Percentiles rank a stretch among this genome's conserved stretches.
Conservation (phyloP, 2,329 filamentous ascomycete genomes). For the Xylariales sp. region DNA sequence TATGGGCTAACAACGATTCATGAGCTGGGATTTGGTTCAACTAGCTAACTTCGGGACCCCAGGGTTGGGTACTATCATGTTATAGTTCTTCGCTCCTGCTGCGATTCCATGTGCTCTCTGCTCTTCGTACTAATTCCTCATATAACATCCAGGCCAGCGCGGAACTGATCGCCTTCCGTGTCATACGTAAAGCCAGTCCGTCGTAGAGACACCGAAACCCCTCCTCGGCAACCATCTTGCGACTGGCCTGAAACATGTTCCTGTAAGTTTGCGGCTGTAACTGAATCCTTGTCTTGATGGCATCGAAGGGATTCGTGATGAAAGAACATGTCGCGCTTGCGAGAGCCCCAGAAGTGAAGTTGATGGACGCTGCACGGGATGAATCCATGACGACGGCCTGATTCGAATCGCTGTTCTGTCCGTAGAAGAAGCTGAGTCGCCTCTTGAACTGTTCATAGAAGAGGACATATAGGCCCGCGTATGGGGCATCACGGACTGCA, state of each 20-base stretch:
- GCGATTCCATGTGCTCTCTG: slow-evolving; percentile 35
- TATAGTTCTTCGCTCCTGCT: slow-evolving; percentile 20
- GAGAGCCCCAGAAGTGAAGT: slow-evolving; percentile 77
- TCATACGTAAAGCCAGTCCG: slow-evolving; percentile 81
- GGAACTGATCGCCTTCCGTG: slow-evolving; percentile 84
- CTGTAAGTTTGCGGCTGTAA: slow-evolving; percentile 77
- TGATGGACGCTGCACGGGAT: slow-evolving; percentile 61
- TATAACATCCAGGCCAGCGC: slow-evolving; percentile 98
- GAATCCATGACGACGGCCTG: slow-evolving; percentile 23
- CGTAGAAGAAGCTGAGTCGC: slow-evolving; percentile 41
- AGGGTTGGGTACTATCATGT: too few species aligned
- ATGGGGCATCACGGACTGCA: slow-evolving; percentile 89
- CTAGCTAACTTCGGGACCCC: slow-evolving; percentile 7
- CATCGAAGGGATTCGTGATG: slow-evolving; percentile 94
- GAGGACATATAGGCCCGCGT: slow-evolving; percentile 89
- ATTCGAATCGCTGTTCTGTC: slow-evolving; percentile 1
- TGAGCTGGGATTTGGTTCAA: slow-evolving; percentile 13
- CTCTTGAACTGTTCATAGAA: slow-evolving; percentile 86
- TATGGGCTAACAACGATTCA: slow-evolving; percentile 4
- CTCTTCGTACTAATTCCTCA: slow-evolving; percentile 81
- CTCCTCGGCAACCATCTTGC: slow-evolving; percentile 76
- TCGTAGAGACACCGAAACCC: slow-evolving; percentile 78
- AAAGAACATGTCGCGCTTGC: slow-evolving; percentile 80
- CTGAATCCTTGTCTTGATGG: slow-evolving; percentile 91
- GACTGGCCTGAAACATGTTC: slow-evolving; percentile 75